Evolutionary conservation across 2,329 filamentous ascomycete genomes (phyloP), one percentile per base, ranked within the genome.

Genomic region (Coleophoma cylindrospora): DNA sequence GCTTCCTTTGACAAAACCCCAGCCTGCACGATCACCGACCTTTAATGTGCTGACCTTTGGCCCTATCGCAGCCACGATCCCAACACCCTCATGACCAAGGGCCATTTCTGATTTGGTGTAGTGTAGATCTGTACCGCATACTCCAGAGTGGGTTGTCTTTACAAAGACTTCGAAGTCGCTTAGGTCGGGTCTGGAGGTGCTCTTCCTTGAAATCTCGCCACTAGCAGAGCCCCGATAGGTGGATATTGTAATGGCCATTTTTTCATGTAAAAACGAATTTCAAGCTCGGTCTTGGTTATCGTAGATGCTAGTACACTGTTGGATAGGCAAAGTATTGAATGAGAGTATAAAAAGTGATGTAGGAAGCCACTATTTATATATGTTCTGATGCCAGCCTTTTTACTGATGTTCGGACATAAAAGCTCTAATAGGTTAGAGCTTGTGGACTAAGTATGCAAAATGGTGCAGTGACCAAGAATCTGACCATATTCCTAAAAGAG

Each of bases 141-240:
- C 70, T 14, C 84, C 83, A 2, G 81, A 83, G 49, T 81, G 80
- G 8, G 81, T 86, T 51, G 86, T 71, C 47, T 73, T 73, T 60
- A 87, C 60, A 27, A 80, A 72, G 46, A 86, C 80, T 54, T 84
- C 68, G 63, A 82, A 74, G 46, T 68, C 68, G 1, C 55, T 60
- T 22, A 79, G 65, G 19, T 19, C 19, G 10, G 54, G 47, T 4
- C 66, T 59, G 12, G 67, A 69, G 43, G 74, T 77, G 47, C 69
- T 68, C 43, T 66, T 60, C 62, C 80, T 66, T 49, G 71, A 63
- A 60, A 83, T 77, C 45, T 69, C 68, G 56, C 81, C 80, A 46
- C 74, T 73, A 54, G 77, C 69, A 57, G 72, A 72, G 55, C 82
- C 82, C 62, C 80, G 83, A 75, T 72, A 85, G 50, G 84, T 77